Base-by-base conservation (phyloP, 2,329 filamentous ascomycete species). In the Aspergillus tubingensis region DNA sequence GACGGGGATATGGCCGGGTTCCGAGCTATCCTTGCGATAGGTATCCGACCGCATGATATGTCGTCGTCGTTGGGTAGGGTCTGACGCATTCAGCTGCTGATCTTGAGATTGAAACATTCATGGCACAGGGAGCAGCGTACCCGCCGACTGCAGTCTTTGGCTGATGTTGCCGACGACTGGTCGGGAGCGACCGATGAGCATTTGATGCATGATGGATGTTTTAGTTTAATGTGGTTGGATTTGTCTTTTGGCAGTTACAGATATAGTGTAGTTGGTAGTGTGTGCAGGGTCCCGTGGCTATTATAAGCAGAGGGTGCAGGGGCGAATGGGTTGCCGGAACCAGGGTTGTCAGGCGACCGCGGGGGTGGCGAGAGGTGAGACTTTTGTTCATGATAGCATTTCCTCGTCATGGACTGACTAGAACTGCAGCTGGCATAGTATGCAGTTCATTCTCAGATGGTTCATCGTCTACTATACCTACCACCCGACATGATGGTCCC, bases 1-100 rank as follows among this genome's bases (percentile, higher is more conserved):
- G 2, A 62, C 2, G 2, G 65, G 63, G 25, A 69, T 66, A 15
- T 62, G 53, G 1, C 52, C 25, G 1, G 48, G 50, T 6, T 49
- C 38, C 4, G 53, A 58, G 11, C 48, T 48, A 4, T 43, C 49
- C 21, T 54, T 30, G 10, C 21, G 36, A 36, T 57, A 54, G n/a
- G 51, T 52, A 48, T 59, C 52, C 19, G 47, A 55, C 21, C 53
- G 53, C 13, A 17, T 41, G 25, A 55, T 47, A 17, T 44, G 41
- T 13, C 8, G 10, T 3, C 38, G 52, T 19, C n/a, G 52, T 19
- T 54, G 52, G 10, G 52, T 44, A 25, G 52, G 25, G 19, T 54
- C 38, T 44, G 38, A 27, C 19, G 13, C 11, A 6, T 27, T 55
- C 54, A 17, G 47, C 32, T 36, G 25, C 7, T 13, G 36, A 59